A percentile compares a stretch with the other conserved stretches of the same genome.
phyloP scores from a whole-genome alignment of 495 filamentous ascomycete genomes.

The Aspergillus heteromorphus region DNA sequence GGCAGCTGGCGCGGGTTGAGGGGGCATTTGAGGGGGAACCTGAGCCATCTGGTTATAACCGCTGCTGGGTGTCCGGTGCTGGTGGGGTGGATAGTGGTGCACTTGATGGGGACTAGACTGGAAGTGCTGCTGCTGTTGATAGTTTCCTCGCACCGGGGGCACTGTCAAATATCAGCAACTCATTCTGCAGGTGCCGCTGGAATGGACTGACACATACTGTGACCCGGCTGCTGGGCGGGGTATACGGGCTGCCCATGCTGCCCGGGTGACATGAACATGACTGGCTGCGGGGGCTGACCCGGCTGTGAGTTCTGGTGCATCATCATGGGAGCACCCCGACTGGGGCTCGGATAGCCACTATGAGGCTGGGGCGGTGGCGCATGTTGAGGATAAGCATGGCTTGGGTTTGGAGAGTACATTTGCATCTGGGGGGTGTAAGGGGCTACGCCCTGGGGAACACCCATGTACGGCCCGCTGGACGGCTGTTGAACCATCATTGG shows the following conservation, averaged over 20 bases:
- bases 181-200: neutral
- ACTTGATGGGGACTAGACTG: constrained; percentile 60
- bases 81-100: constrained; percentile 58
- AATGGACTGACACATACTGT: constrained; percentile 52
- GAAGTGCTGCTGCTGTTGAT: constrained; percentile 57
- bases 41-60: constrained; percentile 53
- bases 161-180: constrained; percentile 37
- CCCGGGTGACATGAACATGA: constrained; percentile 63
- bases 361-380: constrained; percentile 59
- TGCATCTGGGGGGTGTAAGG: constrained; percentile 63
- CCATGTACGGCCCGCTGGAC: constrained; percentile 52
- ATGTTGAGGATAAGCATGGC: constrained; percentile 59
- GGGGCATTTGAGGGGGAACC: constrained; percentile 40
- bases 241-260: constrained; percentile 66
- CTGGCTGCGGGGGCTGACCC: constrained; percentile 53
- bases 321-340: constrained; percentile 75
- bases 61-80: constrained; percentile 54
- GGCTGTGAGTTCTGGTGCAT: constrained; percentile 76
- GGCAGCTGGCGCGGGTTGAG: constrained; percentile 36
- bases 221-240: constrained; percentile 54
- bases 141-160: constrained; percentile 53
- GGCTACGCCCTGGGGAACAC: constrained; percentile 50
- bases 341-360: constrained; percentile 80
- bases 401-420: constrained; percentile 66
- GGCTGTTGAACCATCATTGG: constrained; percentile 80